Percentiles rank a stretch among this genome's conserved stretches.
phyloP scores from a whole-genome alignment of 768 basidiomycete genomes.

The Paxillus ammoniavirescens region DNA sequence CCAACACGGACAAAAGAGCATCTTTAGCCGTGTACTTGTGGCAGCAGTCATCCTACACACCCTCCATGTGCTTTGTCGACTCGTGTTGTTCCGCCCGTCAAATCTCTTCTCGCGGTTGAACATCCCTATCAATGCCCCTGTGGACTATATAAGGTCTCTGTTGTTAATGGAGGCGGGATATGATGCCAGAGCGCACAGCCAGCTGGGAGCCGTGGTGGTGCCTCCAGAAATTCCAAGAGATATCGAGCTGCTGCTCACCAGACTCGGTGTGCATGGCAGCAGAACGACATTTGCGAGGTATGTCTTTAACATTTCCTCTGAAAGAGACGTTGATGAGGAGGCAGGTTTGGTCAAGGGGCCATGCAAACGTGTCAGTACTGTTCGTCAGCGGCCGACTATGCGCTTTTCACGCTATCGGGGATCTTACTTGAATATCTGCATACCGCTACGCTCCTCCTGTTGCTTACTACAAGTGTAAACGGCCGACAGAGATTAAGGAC shows the following conservation, averaged over 20 bases:
- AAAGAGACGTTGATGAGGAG: slow-evolving; percentile 1
- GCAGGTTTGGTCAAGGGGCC: slow-evolving; percentile 67
- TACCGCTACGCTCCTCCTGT: slow-evolving; percentile 47
- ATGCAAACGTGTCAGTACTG: slow-evolving; percentile 68
- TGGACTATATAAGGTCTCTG: slow-evolving; percentile 48
- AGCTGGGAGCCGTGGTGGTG: slow-evolving; percentile 6
- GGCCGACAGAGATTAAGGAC: slow-evolving; percentile 45
- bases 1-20: slow-evolving; percentile 1
- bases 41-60: slow-evolving; percentile 14
- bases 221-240: slow-evolving; percentile 40
- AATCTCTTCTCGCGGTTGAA: slow-evolving; percentile 61
- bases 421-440: slow-evolving; percentile 59
- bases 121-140: slow-evolving; percentile 52
- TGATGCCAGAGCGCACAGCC: slow-evolving; percentile 19
- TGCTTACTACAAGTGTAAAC: slow-evolving; percentile 41
- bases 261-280: slow-evolving; percentile 55
- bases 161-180: slow-evolving; percentile 43
- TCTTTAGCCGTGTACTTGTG: slow-evolving; percentile 5
- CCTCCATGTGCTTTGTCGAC: slow-evolving; percentile 13
- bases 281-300: slow-evolving; percentile 61
- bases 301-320: slow-evolving; percentile 11
- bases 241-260: slow-evolving; percentile 51
- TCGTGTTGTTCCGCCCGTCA: slow-evolving; percentile 40
- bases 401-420: slow-evolving; percentile 53
- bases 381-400: slow-evolving; percentile 57